These are phyloP conservation scores for Dioszegia hungarica DNA, from an alignment of 768 basidiomycete genomes.

Conservation along the genomic window DNA sequence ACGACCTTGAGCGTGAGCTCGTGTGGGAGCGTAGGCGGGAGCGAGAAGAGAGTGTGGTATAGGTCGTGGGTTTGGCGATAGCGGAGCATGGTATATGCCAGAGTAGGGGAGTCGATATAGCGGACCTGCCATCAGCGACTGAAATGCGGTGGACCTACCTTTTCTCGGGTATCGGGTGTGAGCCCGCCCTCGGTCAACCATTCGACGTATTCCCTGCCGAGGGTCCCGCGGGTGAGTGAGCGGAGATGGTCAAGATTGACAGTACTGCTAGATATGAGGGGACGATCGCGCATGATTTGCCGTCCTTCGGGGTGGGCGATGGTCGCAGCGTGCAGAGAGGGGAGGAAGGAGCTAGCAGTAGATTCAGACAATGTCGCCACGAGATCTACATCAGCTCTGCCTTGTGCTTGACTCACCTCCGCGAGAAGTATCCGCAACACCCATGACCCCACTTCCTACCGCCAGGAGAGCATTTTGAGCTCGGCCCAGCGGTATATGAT, in stretches of 20 bases:
- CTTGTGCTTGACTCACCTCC: slow-evolving; percentile 61
- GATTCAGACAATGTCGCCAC: slow-evolving; percentile 91
- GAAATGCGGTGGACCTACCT: slow-evolving; percentile 57
- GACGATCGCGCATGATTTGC: slow-evolving; percentile 73
- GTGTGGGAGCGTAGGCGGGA: slow-evolving; percentile 83
- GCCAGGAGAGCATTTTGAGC: slow-evolving; percentile 83
- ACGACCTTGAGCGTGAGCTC: slow-evolving; percentile 93
- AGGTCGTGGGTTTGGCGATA: slow-evolving; percentile 98
- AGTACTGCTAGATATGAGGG: slow-evolving; percentile 70
- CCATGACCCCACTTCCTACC: slow-evolving; percentile 74
- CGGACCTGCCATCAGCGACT: slow-evolving; percentile 63
- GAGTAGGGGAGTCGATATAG: slow-evolving; percentile 88
- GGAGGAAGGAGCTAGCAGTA: slow-evolving; percentile 73
- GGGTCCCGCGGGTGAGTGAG: slow-evolving; percentile 67
- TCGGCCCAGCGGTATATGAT: slow-evolving; percentile 63
- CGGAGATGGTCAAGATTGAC: slow-evolving; percentile 67
- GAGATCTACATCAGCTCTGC: slow-evolving; percentile 63
- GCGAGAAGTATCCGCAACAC: slow-evolving; percentile 68
- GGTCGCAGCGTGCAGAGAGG: slow-evolving; percentile 71
- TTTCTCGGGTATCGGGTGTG: slow-evolving; percentile 87
- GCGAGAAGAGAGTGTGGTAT: slow-evolving; percentile 82
- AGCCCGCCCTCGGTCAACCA: slow-evolving; percentile 87
- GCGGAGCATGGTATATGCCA: slow-evolving; percentile 96
- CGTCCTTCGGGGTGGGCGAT: slow-evolving; percentile 75
- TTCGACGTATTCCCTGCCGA: slow-evolving; percentile 77